phyloP scores from a whole-genome alignment of 2,329 filamentous ascomycete genomes.

The Neonectria hederae region DNA sequence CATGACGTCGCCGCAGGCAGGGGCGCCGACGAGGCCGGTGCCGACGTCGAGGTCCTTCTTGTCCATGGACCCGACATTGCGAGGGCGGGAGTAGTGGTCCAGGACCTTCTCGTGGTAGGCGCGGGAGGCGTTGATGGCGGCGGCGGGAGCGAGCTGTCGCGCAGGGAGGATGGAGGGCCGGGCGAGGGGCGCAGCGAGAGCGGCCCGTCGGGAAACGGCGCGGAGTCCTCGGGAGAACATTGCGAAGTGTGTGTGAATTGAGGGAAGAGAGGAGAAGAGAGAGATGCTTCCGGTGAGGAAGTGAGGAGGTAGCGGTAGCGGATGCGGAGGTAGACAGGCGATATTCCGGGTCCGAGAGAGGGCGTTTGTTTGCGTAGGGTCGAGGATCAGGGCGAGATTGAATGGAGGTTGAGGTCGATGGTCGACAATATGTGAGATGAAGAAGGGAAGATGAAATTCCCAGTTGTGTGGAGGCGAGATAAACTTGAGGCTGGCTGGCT shows the following conservation, averaged over 20 bases:
- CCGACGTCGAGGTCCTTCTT: conserved; percentile 86
- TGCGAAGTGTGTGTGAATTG: conserved; percentile 34
- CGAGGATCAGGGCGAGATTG: conserved; percentile 1
- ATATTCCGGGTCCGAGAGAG: conserved; percentile 1
- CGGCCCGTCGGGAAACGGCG: conserved; percentile 55
- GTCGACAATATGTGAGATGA: not conserved
- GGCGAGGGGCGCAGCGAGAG: conserved; percentile 51
- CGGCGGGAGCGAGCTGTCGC: conserved; percentile 54
- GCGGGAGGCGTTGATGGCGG: conserved; percentile 53
- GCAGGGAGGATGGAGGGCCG: conserved; percentile 50
- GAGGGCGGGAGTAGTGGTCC: conserved; percentile 62
- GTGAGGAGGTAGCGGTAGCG: conserved; percentile 1
- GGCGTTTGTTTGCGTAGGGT: not conserved
- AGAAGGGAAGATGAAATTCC: conserved; percentile 11
- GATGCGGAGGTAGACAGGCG: conserved; percentile 7
- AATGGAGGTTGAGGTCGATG: not conserved
- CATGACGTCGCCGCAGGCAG: conserved; percentile 92
- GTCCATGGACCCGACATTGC: conserved; percentile 66
- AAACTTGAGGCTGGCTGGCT: conserved; percentile 14
- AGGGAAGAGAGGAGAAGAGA: conserved; percentile 8
- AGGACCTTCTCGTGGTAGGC: conserved; percentile 65
- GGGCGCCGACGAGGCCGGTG: conserved; percentile 89
- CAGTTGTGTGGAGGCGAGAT: conserved; percentile 33
- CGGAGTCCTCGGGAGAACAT: conserved; percentile 61
- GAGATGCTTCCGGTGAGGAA: not conserved